Base-by-base conservation (phyloP, 768 basidiomycete genomes). In the Agaricus sinodeliciosus region DNA sequence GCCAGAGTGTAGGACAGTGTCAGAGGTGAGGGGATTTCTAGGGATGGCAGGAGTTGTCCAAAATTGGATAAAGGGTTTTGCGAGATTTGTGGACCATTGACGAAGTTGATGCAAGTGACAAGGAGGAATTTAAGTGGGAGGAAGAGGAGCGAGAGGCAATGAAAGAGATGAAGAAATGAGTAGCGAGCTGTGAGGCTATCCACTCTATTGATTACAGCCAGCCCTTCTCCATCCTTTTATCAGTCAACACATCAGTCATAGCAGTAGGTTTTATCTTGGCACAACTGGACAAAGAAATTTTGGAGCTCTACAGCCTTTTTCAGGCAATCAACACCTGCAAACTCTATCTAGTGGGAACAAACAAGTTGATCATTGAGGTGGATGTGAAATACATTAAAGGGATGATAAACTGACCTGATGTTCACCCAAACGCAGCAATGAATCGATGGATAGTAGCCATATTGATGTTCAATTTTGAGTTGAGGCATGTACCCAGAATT, bases 381-480 rank as follows among this genome's bases (percentile, higher is more conserved):
- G 69, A 76, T 57, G 72, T 69, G 0, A 60, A 69, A 34, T 69
- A 69, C 51, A 72, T 76, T 5, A 69, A 69, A 48, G 70, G 68
- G 15, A 76, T 74, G 72, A 45, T 76, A 3, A 70, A 73, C 44
- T 51, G 68, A 12, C 72, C 73, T 1, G 69, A 74, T 36, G 19
- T 69, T 0, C 63, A 63, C 15, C 72, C 70, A 0, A 70, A 68
- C 49, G 67, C 71, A 0, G 54, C 72, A 0, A 69, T 75, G 5
- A 76, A 75, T 48, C 53, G 65, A 13, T 76, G 74, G 75, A 72
- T 75, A 19, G 58, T 61, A 43, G 66, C 62, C 5, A 73, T 75
- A 6, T 51, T 71, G 3, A 37, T 69, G 18, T 75, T 71, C 37
- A 50, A 68, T 44, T 75, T 77, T 45, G 59, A 55, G 18, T 51